A percentile compares a stretch with the other conserved stretches of the same genome.
phyloP scores from a whole-genome alignment of 768 basidiomycete genomes.

The Boletus huronensis region DNA sequence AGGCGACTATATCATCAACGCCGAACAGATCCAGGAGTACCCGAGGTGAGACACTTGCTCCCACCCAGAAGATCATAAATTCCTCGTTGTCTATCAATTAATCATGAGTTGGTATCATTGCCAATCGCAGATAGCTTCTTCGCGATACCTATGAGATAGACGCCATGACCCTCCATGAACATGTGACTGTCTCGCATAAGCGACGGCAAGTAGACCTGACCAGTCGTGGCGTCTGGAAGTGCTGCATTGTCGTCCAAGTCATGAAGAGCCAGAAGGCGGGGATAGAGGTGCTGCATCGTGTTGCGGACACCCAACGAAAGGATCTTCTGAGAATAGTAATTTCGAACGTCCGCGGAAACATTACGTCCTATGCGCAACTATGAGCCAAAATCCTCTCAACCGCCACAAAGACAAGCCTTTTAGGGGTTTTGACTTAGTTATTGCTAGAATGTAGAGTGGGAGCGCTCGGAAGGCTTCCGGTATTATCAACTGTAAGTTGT shows the following conservation, averaged over 20 bases:
- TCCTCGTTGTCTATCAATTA: slow-evolving; percentile 77
- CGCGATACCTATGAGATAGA: slow-evolving; percentile 85
- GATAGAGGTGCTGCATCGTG: slow-evolving; percentile 81
- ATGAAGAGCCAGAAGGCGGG: slow-evolving; percentile 83
- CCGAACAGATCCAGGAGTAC: slow-evolving; percentile 81
- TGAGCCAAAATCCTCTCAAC: slow-evolving; percentile 4
- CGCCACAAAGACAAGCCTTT: slow-evolving; percentile 58
- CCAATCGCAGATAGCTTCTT: slow-evolving; percentile 10
- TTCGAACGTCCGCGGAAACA: slow-evolving; percentile 92
- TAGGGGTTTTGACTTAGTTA: slow-evolving; percentile 88
- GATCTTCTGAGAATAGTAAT: slow-evolving; percentile 76
- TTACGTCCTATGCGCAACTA: slow-evolving; percentile 54
- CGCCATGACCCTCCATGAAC: slow-evolving; percentile 85
- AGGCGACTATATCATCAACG: slow-evolving; percentile 67
- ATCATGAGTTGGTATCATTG: slow-evolving; percentile 10
- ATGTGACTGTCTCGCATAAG: slow-evolving; percentile 79
- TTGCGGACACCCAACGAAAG: slow-evolving; percentile 64
- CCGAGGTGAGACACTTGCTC: slow-evolving; percentile 75
- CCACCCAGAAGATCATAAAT: slow-evolving; percentile 86
- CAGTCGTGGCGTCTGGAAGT: slow-evolving; percentile 57
- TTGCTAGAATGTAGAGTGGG: slow-evolving; percentile 74
- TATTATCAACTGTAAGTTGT: slow-evolving; percentile 68
- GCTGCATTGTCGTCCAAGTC: slow-evolving; percentile 71
- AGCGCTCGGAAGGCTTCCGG: slow-evolving; percentile 90
- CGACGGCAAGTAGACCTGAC: slow-evolving; percentile 62